A percentile compares a stretch with the other conserved stretches of the same genome.
phyloP scores from a whole-genome alignment of 495 filamentous ascomycete genomes.

The Astrocystis sublimbata region DNA sequence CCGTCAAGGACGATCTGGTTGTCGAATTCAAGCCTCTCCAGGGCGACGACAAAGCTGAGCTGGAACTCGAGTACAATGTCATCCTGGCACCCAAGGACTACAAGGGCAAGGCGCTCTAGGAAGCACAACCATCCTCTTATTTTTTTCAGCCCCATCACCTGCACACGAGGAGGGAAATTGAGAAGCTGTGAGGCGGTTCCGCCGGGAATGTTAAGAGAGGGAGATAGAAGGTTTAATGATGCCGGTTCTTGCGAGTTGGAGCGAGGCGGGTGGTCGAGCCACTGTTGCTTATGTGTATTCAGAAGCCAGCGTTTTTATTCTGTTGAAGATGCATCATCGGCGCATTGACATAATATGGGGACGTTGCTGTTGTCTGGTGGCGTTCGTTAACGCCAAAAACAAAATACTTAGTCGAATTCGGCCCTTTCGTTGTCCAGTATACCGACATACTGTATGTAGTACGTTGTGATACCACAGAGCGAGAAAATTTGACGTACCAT shows the following conservation, averaged over 20 bases:
- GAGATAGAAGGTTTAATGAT: background rate
- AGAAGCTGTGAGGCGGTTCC: background rate
- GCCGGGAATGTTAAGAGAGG: slow-evolving; percentile 6
- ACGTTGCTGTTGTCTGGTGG: background rate
- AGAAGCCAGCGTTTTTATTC: background rate
- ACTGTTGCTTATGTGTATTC: too few species aligned
- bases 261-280: too few species aligned
- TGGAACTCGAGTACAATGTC: slow-evolving; percentile 71
- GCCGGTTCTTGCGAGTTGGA: background rate
- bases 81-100: slow-evolving; percentile 54
- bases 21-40: slow-evolving; percentile 68
- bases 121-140: too few species aligned
- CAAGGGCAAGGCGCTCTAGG: slow-evolving; percentile 44
- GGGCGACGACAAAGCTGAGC: slow-evolving; percentile 62
- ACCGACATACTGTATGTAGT: background rate
- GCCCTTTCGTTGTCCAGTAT: background rate
- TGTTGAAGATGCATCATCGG: slow-evolving; percentile 4
- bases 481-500: too few species aligned
- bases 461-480: too few species aligned
- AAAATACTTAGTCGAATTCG: background rate
- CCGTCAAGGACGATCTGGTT: slow-evolving; percentile 74
- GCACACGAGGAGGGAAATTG: too few species aligned
- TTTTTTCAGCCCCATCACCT: too few species aligned
- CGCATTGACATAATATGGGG: background rate
- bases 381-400: background rate